Conservation (phyloP, 2,329 filamentous ascomycete genomes). For the Cladophialophora chaetospira region DNA sequence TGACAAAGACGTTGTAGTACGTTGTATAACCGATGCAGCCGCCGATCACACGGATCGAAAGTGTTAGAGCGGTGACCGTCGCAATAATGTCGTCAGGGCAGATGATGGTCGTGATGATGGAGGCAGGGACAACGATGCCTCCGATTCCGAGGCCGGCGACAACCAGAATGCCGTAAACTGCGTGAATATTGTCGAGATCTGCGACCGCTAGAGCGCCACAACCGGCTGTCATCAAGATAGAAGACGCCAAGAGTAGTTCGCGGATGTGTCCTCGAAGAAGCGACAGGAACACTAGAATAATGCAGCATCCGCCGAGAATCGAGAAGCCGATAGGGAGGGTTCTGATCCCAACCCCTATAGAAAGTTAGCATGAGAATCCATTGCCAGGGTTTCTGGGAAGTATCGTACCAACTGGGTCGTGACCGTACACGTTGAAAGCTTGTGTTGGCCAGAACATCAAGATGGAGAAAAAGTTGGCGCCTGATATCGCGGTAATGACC, state of each 20-base stretch:
- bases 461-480: slow-evolving; percentile 59
- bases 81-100: slow-evolving; percentile 70
- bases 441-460: slow-evolving; percentile 64
- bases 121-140: slow-evolving; percentile 67
- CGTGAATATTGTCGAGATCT: slow-evolving; percentile 53
- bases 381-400: too few species aligned
- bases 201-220: slow-evolving; percentile 56
- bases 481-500: slow-evolving; percentile 60
- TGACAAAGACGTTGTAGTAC: too few species aligned
- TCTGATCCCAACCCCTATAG: too few species aligned
- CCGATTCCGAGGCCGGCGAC: slow-evolving; percentile 67
- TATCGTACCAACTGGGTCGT: slow-evolving; percentile 56
- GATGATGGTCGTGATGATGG: slow-evolving; percentile 69
- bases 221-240: slow-evolving; percentile 62
- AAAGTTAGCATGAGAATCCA: slow-evolving; percentile 23
- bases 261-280: too few species aligned
- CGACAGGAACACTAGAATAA: too few species aligned
- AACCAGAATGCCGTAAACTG: slow-evolving; percentile 49
- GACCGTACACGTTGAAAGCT: slow-evolving; percentile 63
- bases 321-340: too few species aligned
- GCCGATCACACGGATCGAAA: slow-evolving; percentile 69
- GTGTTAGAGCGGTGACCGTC: slow-evolving; percentile 66
- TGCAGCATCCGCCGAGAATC: too few species aligned
- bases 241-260: slow-evolving; percentile 63
- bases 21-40: slow-evolving; percentile 66